Evolutionary conservation across 345 rosid genomes (phyloP).

Genomic region (Moricandia moricandioides): DNA sequence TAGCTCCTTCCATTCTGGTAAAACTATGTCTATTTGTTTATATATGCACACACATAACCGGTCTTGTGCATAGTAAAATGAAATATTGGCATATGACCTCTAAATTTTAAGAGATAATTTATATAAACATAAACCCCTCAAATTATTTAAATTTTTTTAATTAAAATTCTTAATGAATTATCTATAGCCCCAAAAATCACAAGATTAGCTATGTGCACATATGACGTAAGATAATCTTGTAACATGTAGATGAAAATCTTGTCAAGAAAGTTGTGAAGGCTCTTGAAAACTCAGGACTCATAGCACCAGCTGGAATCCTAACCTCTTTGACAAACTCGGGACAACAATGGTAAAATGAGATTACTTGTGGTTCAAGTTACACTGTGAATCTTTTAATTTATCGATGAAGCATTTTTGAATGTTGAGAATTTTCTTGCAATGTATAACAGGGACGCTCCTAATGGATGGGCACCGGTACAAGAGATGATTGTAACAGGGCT

Average conservation of each 20-base stretch:
- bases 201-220: neutral
- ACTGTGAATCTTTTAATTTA: neutral
- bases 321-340: conserved; percentile 66
- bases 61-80: no score
- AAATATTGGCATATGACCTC: no score
- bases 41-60: neutral
- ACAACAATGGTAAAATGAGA: conserved; percentile 63
- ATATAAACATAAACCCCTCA: no score
- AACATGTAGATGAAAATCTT: conserved; percentile 48
- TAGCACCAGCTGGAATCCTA: conserved; percentile 64
- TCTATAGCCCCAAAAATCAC: no score
- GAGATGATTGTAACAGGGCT: conserved; percentile 80
- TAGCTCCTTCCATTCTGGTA: conserved; percentile 68
- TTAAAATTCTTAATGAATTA: no score
- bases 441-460: conserved; percentile 76
- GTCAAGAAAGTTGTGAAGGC: conserved; percentile 57
- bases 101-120: no score
- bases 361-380: conserved; percentile 4
- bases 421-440: neutral
- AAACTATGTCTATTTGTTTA: conserved; percentile 11
- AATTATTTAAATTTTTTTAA: no score
- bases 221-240: neutral
- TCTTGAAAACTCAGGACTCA: conserved; percentile 65
- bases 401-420: neutral
- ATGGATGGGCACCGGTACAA: conserved; percentile 93